Base-by-base conservation (phyloP, 257 asterid species). In the Mitragyna speciosa region DNA sequence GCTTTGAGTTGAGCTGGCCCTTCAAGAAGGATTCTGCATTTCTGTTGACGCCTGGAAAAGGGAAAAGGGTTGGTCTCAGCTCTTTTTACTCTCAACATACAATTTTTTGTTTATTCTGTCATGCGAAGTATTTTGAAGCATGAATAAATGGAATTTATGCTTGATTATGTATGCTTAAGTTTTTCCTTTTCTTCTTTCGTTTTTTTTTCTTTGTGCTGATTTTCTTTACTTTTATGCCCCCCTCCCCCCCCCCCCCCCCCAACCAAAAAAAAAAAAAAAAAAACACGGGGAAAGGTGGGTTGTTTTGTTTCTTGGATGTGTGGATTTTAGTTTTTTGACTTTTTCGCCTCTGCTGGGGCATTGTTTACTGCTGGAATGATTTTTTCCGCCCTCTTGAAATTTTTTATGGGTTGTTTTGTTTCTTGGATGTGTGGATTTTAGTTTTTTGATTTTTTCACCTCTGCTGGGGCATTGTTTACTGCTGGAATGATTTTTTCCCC, bases 1-100 rank as follows among this genome's bases (percentile, higher is more conserved):
- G 98, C 91, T 92, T 95, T 88, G 92, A 88, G 85, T 80, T 93
- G 95, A 61, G 79, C 84, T 95, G 97, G 98, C 99, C 99, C 63
- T 82, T 92, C 92, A 91, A 89, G 82, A 12, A 31, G 82, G 85
- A 84, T 1, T 95, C 99, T 22, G 12, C 97, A 72, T 95, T 93
- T 85, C 87, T 95, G 61, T 63, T 80, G 88, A 51, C 67, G 86
- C 97, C 93, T 58, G 87, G 17, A 83, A 91, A 86, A 79, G 87
- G 96, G 79, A 95, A 90, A 90, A 87, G 96, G 96, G 99, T 95
- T 78, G 82, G 96, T 90, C 81, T 80, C 80, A 70, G 74, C 75
- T 74, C 75, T 75, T 30, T 22, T 0, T 36, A 19, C 24, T 0
- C 16, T 67, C 68, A 54, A 74, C 61, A n/a, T 66, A 15, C 78